Percentiles rank a stretch among this genome's conserved stretches.
These are phyloP conservation scores for Margaritispora aquatica DNA, from an alignment of 495 filamentous ascomycete species.

Conservation along the genomic window DNA sequence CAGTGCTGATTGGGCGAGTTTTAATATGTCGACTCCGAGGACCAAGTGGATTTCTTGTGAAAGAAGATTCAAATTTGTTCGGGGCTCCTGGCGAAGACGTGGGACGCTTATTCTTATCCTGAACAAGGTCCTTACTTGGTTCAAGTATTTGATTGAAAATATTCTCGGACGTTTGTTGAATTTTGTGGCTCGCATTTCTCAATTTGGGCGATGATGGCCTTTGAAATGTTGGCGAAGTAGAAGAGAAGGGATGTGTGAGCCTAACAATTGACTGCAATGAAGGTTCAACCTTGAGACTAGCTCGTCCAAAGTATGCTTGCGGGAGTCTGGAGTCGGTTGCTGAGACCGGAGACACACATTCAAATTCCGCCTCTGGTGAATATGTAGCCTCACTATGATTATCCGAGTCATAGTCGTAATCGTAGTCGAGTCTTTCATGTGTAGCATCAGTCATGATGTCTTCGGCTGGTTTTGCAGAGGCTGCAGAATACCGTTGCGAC, in stretches of 20 bases:
- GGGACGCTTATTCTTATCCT: neutral
- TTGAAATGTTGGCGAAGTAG: neutral
- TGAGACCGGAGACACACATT: neutral
- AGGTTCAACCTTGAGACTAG: neutral
- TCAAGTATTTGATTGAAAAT: neutral
- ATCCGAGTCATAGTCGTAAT: neutral
- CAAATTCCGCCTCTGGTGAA: neutral
- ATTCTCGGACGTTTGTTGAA: neutral
- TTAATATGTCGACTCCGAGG: slow-evolving; percentile 6
- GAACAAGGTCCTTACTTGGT: neutral
- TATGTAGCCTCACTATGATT: neutral
- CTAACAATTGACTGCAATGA: neutral
- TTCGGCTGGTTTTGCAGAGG: neutral
- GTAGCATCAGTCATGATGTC: neutral
- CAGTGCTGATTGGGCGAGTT: slow-evolving; percentile 3
- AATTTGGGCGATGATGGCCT: neutral
- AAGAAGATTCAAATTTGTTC: slow-evolving; percentile 1
- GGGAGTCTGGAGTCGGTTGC: neutral
- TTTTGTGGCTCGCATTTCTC: neutral
- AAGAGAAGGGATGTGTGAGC: neutral
- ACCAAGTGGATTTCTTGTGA: slow-evolving; percentile 5
- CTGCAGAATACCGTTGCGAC: slow-evolving; percentile 9
- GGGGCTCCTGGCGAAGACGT: slow-evolving; percentile 1
- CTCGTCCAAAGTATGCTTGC: neutral
- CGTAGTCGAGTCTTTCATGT: neutral